Percentiles rank a stretch among this genome's conserved stretches.
These are phyloP conservation scores for Rosa rugosa DNA, from an alignment of 306 rosid species.

Conservation along the genomic window DNA sequence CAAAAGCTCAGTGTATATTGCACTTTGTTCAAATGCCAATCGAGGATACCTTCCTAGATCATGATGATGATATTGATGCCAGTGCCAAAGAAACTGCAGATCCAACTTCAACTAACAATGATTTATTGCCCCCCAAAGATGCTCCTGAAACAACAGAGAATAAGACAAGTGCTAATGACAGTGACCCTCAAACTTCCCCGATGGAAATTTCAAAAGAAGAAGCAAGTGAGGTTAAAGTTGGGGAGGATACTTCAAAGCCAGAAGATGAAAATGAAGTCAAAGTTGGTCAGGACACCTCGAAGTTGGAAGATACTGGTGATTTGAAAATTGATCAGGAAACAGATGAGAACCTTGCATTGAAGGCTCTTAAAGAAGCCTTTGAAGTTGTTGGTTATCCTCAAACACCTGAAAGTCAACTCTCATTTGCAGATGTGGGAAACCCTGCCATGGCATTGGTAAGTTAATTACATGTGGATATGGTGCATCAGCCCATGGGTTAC, in stretches of 20 bases:
- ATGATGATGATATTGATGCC: constrained; percentile 46
- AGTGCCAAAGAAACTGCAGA: constrained; percentile 51
- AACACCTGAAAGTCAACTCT: constrained; percentile 60
- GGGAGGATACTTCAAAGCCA: constrained; percentile 39
- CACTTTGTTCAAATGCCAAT: constrained; percentile 98
- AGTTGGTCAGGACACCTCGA: constrained; percentile 42
- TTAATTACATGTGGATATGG: constrained; percentile 24
- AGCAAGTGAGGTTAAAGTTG: constrained; percentile 40
- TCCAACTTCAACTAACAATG: constrained; percentile 48
- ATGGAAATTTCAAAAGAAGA: constrained; percentile 50
- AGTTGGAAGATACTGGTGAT: constrained; percentile 45
- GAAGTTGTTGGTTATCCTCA: constrained; percentile 72
- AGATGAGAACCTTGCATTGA: constrained; percentile 53
- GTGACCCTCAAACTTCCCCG: constrained; percentile 32
- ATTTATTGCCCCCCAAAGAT: constrained; percentile 46
- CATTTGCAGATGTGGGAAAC: constrained; percentile 86
- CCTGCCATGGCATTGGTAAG: constrained; percentile 95
- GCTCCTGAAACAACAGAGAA: constrained; percentile 44
- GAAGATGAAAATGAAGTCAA: constrained; percentile 50
- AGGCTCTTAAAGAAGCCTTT: constrained; percentile 82
- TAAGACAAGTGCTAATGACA: constrained; percentile 42
- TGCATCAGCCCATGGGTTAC: not conserved
- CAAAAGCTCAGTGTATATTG: constrained; percentile 89
- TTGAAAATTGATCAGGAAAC: constrained; percentile 41
- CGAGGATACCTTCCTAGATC: constrained; percentile 70